Evolutionary conservation across 2,329 filamentous ascomycete species (phyloP), one percentile per base, ranked within the genome.

Genomic region (Aspergillus sp.): DNA sequence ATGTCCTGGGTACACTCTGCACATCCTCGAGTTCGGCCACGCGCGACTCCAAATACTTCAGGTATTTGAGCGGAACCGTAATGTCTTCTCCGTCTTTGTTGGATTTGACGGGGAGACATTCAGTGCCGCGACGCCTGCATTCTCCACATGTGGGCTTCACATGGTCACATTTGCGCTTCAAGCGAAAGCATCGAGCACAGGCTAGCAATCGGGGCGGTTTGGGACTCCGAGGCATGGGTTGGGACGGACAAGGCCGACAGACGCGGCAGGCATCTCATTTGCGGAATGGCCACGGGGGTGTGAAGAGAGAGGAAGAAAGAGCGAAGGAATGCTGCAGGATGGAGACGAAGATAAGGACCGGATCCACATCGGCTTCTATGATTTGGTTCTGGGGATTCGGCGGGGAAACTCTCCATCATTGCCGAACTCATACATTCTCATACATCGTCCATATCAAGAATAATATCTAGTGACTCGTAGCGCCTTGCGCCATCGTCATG

Each of bases 151-250:
- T 60, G 23, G 64, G 64, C 46, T 64, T 66, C 16, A 42, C 58
- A 54, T 66, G 64, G 46, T 66, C 64, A 56, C 64, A 66, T 58
- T 61, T 65, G 17, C 64, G 60, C 50, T 66, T 66, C 17, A 65
- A 50, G n/a, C 57, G 64, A 44, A 65, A 66, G 47, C 63, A 66
- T 46, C 64, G 64, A 46, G 60, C 58, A 43, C 63, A 66, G 45
- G 64, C 64, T 47, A 64, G 58, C 25, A 61, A 51, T 59, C 62
- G 61, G 9, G 34, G 57, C 50, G 34, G 59, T 40, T 43, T 63
- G 23, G 38, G 13, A 42, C 20, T 42, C 31, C n/a, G 40, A 42
- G 49, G 45, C 53, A 55, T 55, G 47, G 23, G 49, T 46, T 38
- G 32, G 29, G 7, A 6, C 11, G 31, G 40, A 42, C 19, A 19